phyloP scores from a whole-genome alignment of 2,329 filamentous ascomycete genomes.

The Neofusicoccum parvum region DNA sequence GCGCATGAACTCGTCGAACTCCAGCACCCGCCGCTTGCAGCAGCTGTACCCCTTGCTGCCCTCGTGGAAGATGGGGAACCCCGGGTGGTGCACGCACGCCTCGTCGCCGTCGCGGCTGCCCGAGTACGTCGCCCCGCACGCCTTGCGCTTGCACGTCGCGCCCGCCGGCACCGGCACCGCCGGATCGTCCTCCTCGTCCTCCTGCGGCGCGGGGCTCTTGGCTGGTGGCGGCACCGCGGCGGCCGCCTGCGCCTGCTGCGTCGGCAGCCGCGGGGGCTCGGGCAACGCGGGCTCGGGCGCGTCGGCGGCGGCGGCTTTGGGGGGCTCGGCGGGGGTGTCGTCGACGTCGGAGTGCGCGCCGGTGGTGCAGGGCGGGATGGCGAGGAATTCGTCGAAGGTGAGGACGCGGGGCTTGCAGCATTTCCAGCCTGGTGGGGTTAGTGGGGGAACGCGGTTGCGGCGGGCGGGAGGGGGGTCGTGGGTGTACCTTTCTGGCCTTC shows the following conservation, averaged over 20 bases:
- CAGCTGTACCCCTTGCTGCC: slow-evolving; percentile 97
- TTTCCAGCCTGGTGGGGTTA: slow-evolving; percentile 75
- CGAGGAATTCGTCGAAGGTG: slow-evolving; percentile 97
- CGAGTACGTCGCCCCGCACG: slow-evolving; percentile 60
- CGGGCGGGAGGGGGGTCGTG: background rate
- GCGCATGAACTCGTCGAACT: slow-evolving; percentile 98
- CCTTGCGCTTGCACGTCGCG: slow-evolving; percentile 74
- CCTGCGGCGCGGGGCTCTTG: slow-evolving; percentile 37
- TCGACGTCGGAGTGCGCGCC: slow-evolving; percentile 92
- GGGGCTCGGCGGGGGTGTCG: slow-evolving; percentile 58
- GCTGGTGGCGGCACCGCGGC: background rate
- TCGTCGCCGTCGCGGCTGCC: slow-evolving; percentile 60
- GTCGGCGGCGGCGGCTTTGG: slow-evolving; percentile 37
- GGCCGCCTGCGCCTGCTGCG: slow-evolving; percentile 22
- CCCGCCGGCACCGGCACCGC: slow-evolving; percentile 80
- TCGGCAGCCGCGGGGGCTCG: slow-evolving; percentile 30
- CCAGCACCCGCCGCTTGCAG: slow-evolving; percentile 91
- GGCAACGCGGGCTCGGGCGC: slow-evolving; percentile 12
- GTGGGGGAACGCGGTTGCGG: background rate
- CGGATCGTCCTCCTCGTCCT: slow-evolving; percentile 65
- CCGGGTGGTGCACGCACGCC: slow-evolving; percentile 85
- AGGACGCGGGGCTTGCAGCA: slow-evolving; percentile 97
- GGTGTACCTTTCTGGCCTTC: slow-evolving; percentile 93
- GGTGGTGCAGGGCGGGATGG: slow-evolving; percentile 87
- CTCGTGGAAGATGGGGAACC: slow-evolving; percentile 92